Evolutionary conservation across 73 alveolate species (phyloP), one percentile per base, ranked within the genome.

Genomic region (Paramecium caudatum): DNA sequence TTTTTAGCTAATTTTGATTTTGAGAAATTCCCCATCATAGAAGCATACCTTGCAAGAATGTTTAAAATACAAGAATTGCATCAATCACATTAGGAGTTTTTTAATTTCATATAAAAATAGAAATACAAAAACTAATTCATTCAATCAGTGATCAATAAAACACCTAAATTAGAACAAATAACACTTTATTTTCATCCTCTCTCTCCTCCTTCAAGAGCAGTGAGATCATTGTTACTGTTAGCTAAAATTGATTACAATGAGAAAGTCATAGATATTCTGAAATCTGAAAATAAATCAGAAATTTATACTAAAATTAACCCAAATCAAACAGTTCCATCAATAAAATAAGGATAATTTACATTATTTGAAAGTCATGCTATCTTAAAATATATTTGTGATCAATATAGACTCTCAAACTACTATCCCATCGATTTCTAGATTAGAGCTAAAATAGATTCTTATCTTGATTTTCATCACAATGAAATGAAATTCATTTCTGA

Each of bases 301-400:
- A 19, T 63, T 25, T 86, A 86, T 49, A 41, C 63, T 23, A 3
- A 37, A 39, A 41, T 86, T 8, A 86, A 86, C 45, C 93, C 93
- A 1, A 63, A 61, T 61, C 16, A 62, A 78, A 41, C 90, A 7
- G 90, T 86, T 19, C 93, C 93, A 4, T 16, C 90, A 0, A 86
- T 86, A 37, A 46, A 36, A 37, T 80, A 86, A 15, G 93, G 93
- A 9, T 15, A 23, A 0, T 86, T 63, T 34, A 78, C 62, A 33
- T 27, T 86, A 13, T 86, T 62, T 63, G 93, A 86, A 19, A 62
- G 90, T 12, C 87, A 86, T 45, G 93, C 93, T 0, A 86, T 86
- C 25, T 50, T 86, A 43, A 86, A 63, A 62, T 86, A 86, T 32
- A 47, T 86, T 47, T 36, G 74, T 8, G 90, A 70, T 21, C 65